Evolutionary conservation across 495 filamentous ascomycete species (phyloP), one percentile per base, ranked within the genome.

Genomic region (Penicillium paradoxum): DNA sequence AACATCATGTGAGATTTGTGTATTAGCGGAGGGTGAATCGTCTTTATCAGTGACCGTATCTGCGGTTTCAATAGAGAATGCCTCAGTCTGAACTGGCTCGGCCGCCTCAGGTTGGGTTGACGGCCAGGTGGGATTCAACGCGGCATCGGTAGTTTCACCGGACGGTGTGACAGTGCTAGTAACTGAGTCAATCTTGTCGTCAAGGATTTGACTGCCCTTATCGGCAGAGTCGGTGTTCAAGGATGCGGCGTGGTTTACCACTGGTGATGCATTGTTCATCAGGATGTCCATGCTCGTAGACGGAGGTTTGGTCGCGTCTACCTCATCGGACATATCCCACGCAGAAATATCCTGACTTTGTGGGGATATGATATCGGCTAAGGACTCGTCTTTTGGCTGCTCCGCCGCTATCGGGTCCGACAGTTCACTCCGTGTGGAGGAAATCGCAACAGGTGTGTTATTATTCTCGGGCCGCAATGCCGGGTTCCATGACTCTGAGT

Each of bases 401-500:
- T 56, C 51, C 32, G 49, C 43, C 40, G 57, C 48, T 32, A 58
- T 17, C 38, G 30, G 27, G 44, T 53, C 49, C 41, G 57, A 42
- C 27, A 54, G 42, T 9, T 27, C 45, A 42, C 39, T 48, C 41
- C 51, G 33, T 3, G 45, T 45, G 21, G 34, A 38, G 32, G 40
- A 42, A 15, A 59, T 53, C 41, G 57, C 45, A 41, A 37, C 49
- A 14, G 47, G 14, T 14, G 36, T 11, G 15, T 38, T 44, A 30
- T 58, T 33, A 40, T 57, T 55, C 13, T 73, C 69, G 17, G 72
- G 64, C 54, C 66, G 59, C 17, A 68, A 54, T 2, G 74, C 71
- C 42, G 73, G 71, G 67, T 79, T 72, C 75, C 75, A 79, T 1
- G 61, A 51, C 34, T 57, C 57, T 6, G 49, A 48, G 9, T 55